A percentile compares a stretch with the other conserved stretches of the same genome.
phyloP scores from a whole-genome alignment of 2,329 filamentous ascomycete genomes.

The Epichloe typhina region DNA sequence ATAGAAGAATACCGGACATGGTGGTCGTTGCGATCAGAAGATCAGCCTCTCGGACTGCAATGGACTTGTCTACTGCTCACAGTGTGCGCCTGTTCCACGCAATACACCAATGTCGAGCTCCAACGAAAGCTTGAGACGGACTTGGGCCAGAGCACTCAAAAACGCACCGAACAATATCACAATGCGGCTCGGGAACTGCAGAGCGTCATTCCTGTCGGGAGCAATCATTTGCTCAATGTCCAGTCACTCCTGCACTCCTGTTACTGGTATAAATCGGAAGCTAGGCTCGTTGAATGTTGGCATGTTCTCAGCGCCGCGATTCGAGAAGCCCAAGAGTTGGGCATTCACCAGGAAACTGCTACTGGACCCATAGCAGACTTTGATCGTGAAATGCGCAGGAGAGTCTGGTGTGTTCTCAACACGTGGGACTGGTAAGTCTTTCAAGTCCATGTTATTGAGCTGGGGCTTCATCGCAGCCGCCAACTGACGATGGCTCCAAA shows the following conservation, averaged over 20 bases:
- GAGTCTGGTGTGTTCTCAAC: conserved; percentile 24
- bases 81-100: conserved; percentile 24
- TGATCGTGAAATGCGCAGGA: conserved; percentile 22
- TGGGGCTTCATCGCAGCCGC: neutral
- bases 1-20: conserved; percentile 23
- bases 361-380: conserved; percentile 17
- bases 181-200: conserved; percentile 20
- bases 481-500: too few relatives aligned
- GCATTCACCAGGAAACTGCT: conserved; percentile 20
- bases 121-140: conserved; percentile 19
- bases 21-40: conserved; percentile 19
- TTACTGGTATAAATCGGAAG: conserved; percentile 25
- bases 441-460: neutral
- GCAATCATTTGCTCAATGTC: conserved; percentile 20
- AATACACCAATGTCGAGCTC: conserved; percentile 19
- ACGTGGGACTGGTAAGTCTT: conserved; percentile 24
- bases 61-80: conserved; percentile 26
- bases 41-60: conserved; percentile 20
- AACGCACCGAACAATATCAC: conserved; percentile 20
- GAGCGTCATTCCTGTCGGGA: conserved; percentile 19
- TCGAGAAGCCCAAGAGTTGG: conserved; percentile 23
- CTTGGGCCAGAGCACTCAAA: conserved; percentile 15
- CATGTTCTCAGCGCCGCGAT: conserved; percentile 23
- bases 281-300: conserved; percentile 24
- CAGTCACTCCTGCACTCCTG: conserved; percentile 24